Evolutionary conservation across 2,329 filamentous ascomycete species (phyloP).

Genomic region (Penicillium sp.): DNA sequence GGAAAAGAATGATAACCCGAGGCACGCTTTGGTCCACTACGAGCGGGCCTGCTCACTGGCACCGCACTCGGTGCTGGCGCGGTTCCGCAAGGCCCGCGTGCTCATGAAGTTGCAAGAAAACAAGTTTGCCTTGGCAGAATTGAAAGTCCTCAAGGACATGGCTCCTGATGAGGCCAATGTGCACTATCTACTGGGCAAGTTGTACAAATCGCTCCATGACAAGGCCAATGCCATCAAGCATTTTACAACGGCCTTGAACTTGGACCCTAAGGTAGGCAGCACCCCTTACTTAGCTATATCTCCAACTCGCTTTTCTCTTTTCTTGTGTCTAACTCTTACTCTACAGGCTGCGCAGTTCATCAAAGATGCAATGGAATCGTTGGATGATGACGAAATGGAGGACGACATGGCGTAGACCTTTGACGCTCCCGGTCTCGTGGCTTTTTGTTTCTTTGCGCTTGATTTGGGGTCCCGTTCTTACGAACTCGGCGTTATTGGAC

Average conservation of each 20-base stretch:
- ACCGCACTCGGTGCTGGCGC: slow-evolving; percentile 74
- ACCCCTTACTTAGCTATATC: slow-evolving; percentile 2
- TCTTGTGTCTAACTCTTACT: not conserved
- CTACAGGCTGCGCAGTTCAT: slow-evolving; percentile 82
- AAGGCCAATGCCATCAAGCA: slow-evolving; percentile 79
- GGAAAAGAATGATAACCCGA: slow-evolving; percentile 81
- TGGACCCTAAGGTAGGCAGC: slow-evolving; percentile 83
- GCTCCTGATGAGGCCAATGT: slow-evolving; percentile 94
- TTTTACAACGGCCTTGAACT: slow-evolving; percentile 89
- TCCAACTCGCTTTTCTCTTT: not conserved
- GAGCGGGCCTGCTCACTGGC: slow-evolving; percentile 77
- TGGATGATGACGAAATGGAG: slow-evolving; percentile 69
- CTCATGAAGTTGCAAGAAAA: slow-evolving; percentile 71
- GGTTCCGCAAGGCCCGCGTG: slow-evolving; percentile 89
- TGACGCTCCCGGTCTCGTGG: slow-evolving; percentile 19
- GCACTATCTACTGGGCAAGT: slow-evolving; percentile 79
- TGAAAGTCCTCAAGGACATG: slow-evolving; percentile 84
- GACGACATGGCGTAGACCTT: slow-evolving; percentile 46
- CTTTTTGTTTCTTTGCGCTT: slow-evolving; percentile 16
- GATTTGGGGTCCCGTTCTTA: slow-evolving; percentile 12
- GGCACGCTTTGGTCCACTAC: slow-evolving; percentile 76
- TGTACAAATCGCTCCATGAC: slow-evolving; percentile 59
- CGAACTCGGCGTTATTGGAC: slow-evolving; percentile 20
- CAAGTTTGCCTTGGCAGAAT: slow-evolving; percentile 71
- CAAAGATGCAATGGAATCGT: slow-evolving; percentile 91